Evolutionary conservation across 805 yeast genomes (phyloP).

Genomic region (Ogataea kodamae): DNA sequence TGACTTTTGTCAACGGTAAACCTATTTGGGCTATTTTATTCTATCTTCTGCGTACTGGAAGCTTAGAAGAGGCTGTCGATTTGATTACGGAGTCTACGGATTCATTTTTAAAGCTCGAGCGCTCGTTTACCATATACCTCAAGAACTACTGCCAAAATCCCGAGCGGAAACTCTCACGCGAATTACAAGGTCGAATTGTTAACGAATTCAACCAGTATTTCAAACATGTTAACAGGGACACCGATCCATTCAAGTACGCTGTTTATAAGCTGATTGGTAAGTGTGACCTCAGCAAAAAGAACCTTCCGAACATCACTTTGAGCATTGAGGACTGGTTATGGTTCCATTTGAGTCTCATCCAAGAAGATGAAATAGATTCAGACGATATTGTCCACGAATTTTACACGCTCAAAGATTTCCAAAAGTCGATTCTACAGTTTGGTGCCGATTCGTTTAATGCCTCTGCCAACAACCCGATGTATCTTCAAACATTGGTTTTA

Average conservation of each 20-base stretch:
- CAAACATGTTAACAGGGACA: constrained; percentile 54
- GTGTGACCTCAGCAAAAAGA: constrained; percentile 67
- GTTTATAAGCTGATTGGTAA: constrained; percentile 91
- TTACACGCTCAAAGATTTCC: constrained; percentile 72
- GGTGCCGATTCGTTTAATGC: constrained; percentile 71
- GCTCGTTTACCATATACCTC: constrained; percentile 76
- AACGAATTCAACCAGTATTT: constrained; percentile 84
- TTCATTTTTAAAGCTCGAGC: constrained; percentile 79
- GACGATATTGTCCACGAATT: constrained; percentile 56
- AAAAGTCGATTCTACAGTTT: constrained; percentile 60
- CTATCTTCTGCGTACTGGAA: constrained; percentile 82
- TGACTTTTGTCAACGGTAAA: constrained; percentile 69
- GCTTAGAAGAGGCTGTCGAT: constrained; percentile 70
- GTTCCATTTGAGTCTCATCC: constrained; percentile 79
- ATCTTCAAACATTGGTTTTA: constrained; percentile 67
- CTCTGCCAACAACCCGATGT: constrained; percentile 63
- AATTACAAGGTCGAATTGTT: constrained; percentile 63
- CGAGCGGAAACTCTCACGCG: constrained; percentile 57
- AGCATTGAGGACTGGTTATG: constrained; percentile 96
- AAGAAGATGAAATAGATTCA: constrained; percentile 43
- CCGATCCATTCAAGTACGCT: constrained; percentile 88
- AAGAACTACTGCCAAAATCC: constrained; percentile 60
- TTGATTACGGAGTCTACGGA: constrained; percentile 61
- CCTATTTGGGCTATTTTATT: constrained; percentile 96
- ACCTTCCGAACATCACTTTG: constrained; percentile 61